phyloP scores from a whole-genome alignment of 345 rosid species.

The Citrus hindsii region DNA sequence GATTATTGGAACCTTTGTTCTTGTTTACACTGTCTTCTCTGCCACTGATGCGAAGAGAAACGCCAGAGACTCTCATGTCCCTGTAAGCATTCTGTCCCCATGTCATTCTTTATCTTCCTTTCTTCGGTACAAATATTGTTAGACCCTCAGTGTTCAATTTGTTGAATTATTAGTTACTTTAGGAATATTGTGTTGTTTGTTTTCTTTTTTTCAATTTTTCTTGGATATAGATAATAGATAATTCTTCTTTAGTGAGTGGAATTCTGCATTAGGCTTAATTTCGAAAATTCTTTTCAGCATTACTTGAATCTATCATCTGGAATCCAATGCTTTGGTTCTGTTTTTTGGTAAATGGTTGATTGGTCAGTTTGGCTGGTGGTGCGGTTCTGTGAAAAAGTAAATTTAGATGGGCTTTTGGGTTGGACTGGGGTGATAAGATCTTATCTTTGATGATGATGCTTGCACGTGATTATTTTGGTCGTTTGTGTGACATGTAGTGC shows the following conservation, averaged over 20 bases:
- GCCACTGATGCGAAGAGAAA: conserved; percentile 79
- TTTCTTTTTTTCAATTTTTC: background rate
- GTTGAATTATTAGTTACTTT: background rate
- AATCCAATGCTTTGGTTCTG: background rate
- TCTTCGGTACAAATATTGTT: too few relatives aligned
- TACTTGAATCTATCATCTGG: background rate
- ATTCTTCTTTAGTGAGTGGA: background rate
- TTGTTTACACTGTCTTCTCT: conserved; percentile 72
- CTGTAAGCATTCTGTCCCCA: conserved; percentile 34
- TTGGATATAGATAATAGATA: background rate
- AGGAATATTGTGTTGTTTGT: background rate
- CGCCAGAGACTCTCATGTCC: conserved; percentile 79
- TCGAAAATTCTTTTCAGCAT: too few relatives aligned
- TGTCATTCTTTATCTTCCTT: background rate
- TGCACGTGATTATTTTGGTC: background rate
- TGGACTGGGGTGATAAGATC: background rate
- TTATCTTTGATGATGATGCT: background rate
- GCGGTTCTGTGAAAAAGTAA: too few relatives aligned
- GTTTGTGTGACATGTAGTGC: conserved; percentile 3
- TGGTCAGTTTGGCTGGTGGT: background rate
- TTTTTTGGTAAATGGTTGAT: too few relatives aligned
- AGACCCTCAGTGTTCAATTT: too few relatives aligned
- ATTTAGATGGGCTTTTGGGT: background rate
- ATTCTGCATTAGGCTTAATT: too few relatives aligned
- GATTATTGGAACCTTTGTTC: conserved; percentile 64